Conservation (phyloP, 2,329 filamentous ascomycete species). For the Colletotrichum tropicicola region DNA sequence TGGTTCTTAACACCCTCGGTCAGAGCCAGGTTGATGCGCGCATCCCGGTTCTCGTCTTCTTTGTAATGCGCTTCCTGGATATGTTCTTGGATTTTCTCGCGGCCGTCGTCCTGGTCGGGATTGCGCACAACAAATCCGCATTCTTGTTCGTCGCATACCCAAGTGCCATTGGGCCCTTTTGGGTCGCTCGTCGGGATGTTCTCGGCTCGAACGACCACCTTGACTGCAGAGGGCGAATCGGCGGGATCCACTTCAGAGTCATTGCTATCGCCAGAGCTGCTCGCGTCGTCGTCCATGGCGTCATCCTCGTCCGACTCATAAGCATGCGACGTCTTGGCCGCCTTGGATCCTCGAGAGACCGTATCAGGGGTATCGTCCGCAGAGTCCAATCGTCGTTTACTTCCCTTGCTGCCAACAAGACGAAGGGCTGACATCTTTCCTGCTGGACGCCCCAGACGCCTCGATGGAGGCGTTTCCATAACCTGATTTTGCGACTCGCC, state of each 20-base stretch:
- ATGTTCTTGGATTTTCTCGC: conserved; percentile 67
- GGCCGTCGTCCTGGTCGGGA: conserved; percentile 64
- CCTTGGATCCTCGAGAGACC: conserved; percentile 44
- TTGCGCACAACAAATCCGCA: conserved; percentile 72
- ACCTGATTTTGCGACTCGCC: neutral
- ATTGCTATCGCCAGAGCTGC: conserved; percentile 35
- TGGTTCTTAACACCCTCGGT: conserved; percentile 64
- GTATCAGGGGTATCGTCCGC: conserved; percentile 47
- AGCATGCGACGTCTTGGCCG: conserved; percentile 44
- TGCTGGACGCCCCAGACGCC: conserved; percentile 41
- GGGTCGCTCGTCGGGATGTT: conserved; percentile 57
- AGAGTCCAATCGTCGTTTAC: conserved; percentile 54
- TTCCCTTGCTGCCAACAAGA: conserved; percentile 41
- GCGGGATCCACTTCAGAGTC: conserved; percentile 28
- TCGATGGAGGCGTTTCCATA: conserved; percentile 15
- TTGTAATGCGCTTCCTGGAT: conserved; percentile 56
- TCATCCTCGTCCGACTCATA: conserved; percentile 44
- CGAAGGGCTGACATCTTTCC: conserved; percentile 57
- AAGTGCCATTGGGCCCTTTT: conserved; percentile 68
- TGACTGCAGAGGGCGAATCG: conserved; percentile 39
- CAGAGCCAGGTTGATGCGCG: conserved; percentile 61
- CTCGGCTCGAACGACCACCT: conserved; percentile 58
- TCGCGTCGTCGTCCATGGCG: conserved; percentile 39
- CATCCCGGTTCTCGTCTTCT: conserved; percentile 60
- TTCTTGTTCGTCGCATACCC: conserved; percentile 71